Evolutionary conservation across 371 early-diverging fungal genomes (phyloP), one percentile per base, ranked within the genome.

Genomic region (Parasitella parasitica): DNA sequence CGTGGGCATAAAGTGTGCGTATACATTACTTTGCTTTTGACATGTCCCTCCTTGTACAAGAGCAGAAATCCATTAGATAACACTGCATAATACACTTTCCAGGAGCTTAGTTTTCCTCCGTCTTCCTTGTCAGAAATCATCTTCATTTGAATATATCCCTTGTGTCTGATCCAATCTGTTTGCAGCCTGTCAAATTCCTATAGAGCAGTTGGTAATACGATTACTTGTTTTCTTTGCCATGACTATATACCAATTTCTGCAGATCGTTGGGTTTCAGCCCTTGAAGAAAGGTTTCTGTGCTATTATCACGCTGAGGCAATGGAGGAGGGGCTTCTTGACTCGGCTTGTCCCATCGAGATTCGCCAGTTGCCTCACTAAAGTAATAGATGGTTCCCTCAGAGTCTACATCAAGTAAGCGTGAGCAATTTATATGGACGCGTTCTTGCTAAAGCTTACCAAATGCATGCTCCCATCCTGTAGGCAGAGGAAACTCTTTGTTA

Each of bases 131-230:
- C 77, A 4, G 76, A 74, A 43, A 70, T 63, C 76, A 79, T 76
- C 57, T 80, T 80, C 81, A 80, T 77, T 43, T 80, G 77, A 27
- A 80, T 71, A 48, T 69, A 70, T 3, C 76, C 76, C 52, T 75
- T 70, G 15, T 74, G 71, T 39, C 78, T 55, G 7, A 75, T 64
- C 67, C 75, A 72, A 18, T 75, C 72, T 4, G 71, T 49, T 26
- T 76, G 67, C 12, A 80, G 53, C 28, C 69, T 69, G 48, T 80
- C 71, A 6, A 76, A 58, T 63, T 70, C 68, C 76, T 77, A 59
- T 22, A 28, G 34, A 16, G 15, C 12, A 15, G 15, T 16, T 6
- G 18, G 39, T 18, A 16, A 6, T 15, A 1, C 4, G 38, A 36
- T 24, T 15, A 8, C 15, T 37, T 30, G n/a, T 28, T 28, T 27